Percentiles rank a stretch among this genome's conserved stretches.
Evolutionary conservation across 768 basidiomycete genomes (phyloP).

Genomic region (Lyophyllum decastes): DNA sequence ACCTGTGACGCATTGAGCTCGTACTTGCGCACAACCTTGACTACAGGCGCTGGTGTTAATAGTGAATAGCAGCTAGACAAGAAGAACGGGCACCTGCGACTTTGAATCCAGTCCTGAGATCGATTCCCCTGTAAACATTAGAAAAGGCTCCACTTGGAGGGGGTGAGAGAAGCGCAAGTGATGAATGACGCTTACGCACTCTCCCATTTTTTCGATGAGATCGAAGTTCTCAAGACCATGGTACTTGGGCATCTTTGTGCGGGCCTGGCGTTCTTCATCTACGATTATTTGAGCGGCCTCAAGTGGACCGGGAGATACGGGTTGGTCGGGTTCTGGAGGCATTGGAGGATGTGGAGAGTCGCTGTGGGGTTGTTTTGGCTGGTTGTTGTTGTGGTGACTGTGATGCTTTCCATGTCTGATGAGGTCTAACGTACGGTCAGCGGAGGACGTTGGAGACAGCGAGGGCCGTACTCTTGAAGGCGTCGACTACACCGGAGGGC

Average conservation of each 20-base stretch:
- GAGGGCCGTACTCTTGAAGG: slow-evolving; percentile 75
- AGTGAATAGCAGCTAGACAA: slow-evolving; percentile 7
- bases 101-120: slow-evolving; percentile 71
- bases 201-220: slow-evolving; percentile 88
- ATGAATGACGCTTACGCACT: slow-evolving; percentile 55
- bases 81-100: slow-evolving; percentile 69
- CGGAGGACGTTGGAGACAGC: slow-evolving; percentile 9
- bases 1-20: slow-evolving; percentile 93
- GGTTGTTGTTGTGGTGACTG: slow-evolving; percentile 37
- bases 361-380: slow-evolving; percentile 22
- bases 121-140: slow-evolving; percentile 94
- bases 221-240: slow-evolving; percentile 81
- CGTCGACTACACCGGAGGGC: slow-evolving; percentile 76
- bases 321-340: slow-evolving; percentile 20
- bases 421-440: slow-evolving; percentile 52
- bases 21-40: slow-evolving; percentile 94
- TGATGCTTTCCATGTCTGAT: slow-evolving; percentile 82
- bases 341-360: slow-evolving; percentile 32
- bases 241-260: slow-evolving; percentile 81
- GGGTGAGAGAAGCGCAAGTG: slow-evolving; percentile 17
- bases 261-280: slow-evolving; percentile 72
- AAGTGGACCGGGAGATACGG: slow-evolving; percentile 28
- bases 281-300: slow-evolving; percentile 69
- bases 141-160: slow-evolving; percentile 86
- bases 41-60: slow-evolving; percentile 38